Conservation (phyloP, 768 basidiomycete species). For the Calocybe cyanea region DNA sequence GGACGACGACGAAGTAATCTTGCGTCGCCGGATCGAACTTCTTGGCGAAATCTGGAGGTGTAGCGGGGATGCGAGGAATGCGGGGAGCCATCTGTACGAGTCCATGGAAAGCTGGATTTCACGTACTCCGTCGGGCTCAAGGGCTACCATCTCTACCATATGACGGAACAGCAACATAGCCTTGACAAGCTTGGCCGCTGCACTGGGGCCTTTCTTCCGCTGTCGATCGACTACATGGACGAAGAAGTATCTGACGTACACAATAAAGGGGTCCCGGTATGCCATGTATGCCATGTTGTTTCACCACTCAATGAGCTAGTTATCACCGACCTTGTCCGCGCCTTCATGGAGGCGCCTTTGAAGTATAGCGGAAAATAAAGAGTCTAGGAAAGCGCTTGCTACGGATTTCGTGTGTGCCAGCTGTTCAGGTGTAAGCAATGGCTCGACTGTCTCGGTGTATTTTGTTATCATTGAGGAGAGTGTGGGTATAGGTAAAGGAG, state of each 20-base stretch:
- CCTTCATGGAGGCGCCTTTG: slow-evolving; percentile 77
- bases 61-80: slow-evolving; percentile 80
- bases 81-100: slow-evolving; percentile 98
- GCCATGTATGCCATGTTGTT: slow-evolving; percentile 89
- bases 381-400: slow-evolving; percentile 67
- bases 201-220: slow-evolving; percentile 51
- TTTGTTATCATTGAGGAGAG: slow-evolving; percentile 80
- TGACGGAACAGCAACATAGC: slow-evolving; percentile 83
- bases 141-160: slow-evolving; percentile 70
- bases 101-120: slow-evolving; percentile 82
- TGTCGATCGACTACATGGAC: slow-evolving; percentile 70
- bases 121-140: slow-evolving; percentile 86
- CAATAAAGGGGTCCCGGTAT: slow-evolving; percentile 86
- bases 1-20: slow-evolving; percentile 78
- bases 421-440: slow-evolving; percentile 65
- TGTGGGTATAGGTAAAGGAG: slow-evolving; percentile 79
- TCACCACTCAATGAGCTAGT: slow-evolving; percentile 99
- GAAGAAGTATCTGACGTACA: slow-evolving; percentile 94
- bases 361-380: slow-evolving; percentile 64
- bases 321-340: slow-evolving; percentile 58
- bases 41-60: slow-evolving; percentile 76
- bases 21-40: slow-evolving; percentile 74
- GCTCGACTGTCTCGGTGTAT: slow-evolving; percentile 83
- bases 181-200: slow-evolving; percentile 83
- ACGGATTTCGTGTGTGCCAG: slow-evolving; percentile 53